These are phyloP conservation scores for Basipetospora sp. DNA, from an alignment of 2,329 filamentous ascomycete genomes.

Conservation along the genomic window DNA sequence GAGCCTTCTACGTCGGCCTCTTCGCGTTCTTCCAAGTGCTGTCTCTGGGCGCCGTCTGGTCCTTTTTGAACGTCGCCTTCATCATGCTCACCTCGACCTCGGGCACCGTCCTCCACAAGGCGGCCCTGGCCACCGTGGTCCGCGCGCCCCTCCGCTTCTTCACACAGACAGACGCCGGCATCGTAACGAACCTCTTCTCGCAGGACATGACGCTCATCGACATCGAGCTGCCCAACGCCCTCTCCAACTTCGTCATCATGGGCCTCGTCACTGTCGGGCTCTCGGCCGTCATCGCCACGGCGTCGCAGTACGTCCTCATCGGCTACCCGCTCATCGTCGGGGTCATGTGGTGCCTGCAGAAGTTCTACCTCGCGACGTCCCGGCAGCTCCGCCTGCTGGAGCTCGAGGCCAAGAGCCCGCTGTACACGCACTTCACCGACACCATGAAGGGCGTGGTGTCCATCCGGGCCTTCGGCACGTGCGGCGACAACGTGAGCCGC, in stretches of 20 bases:
- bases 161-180: conserved; percentile 25
- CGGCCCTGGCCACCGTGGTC: conserved; percentile 19
- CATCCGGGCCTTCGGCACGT: conserved; percentile 43
- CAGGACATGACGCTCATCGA: conserved; percentile 31
- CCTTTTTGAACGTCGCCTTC: conserved; percentile 11
- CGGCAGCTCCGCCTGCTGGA: conserved; percentile 46
- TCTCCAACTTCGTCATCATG: conserved; percentile 17
- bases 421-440: conserved; percentile 42
- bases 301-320: conserved; percentile 30
- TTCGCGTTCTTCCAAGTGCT: conserved; percentile 14
- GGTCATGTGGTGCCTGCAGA: conserved; percentile 36
- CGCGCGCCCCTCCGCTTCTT: conserved; percentile 28
- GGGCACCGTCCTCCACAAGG: conserved; percentile 19
- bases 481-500: conserved; percentile 24
- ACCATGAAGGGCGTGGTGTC: conserved; percentile 40
- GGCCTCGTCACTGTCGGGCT: conserved; percentile 23
- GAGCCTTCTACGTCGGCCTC: conserved; percentile 18
- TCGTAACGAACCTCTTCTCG: conserved; percentile 29
- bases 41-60: conserved; percentile 10
- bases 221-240: conserved; percentile 19
- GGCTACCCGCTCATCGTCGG: conserved; percentile 33
- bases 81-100: conserved; percentile 16
- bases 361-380: conserved; percentile 44
- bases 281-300: conserved; percentile 30
- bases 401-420: conserved; percentile 44